These are phyloP conservation scores for Rhizophora apiculata DNA, from an alignment of 345 rosid genomes.

Conservation along the genomic window DNA sequence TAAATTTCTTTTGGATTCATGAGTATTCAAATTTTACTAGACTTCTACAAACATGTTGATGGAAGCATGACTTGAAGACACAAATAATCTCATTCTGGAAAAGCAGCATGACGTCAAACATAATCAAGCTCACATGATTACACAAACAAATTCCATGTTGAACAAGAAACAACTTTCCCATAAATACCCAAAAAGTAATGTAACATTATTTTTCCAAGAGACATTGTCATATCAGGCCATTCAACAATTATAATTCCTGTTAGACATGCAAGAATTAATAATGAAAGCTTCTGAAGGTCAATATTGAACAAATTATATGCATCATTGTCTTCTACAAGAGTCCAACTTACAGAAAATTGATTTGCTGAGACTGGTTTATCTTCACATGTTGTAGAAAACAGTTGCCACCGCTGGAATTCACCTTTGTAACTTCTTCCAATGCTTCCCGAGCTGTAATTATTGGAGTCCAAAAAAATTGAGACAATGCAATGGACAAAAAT, in stretches of 20 bases:
- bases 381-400: conserved; percentile 72
- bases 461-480: neutral
- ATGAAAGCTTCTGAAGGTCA: neutral
- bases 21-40: no score
- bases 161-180: neutral
- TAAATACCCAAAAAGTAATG: neutral
- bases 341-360: conserved; percentile 88
- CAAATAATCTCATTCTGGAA: no score
- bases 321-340: neutral
- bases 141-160: no score
- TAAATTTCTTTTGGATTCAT: no score
- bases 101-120: no score
- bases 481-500: neutral
- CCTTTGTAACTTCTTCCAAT: conserved; percentile 88
- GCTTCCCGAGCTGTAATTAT: conserved; percentile 62
- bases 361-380: conserved; percentile 73
- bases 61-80: no score
- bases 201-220: no score
- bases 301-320: conserved; percentile 1
- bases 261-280: neutral
- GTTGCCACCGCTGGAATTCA: conserved; percentile 85
- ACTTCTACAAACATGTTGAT: no score
- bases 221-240: no score
- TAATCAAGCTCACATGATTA: no score
- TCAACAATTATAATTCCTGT: no score